Conservation (phyloP, 768 basidiomycete genomes). For the Podaxis sp. region DNA sequence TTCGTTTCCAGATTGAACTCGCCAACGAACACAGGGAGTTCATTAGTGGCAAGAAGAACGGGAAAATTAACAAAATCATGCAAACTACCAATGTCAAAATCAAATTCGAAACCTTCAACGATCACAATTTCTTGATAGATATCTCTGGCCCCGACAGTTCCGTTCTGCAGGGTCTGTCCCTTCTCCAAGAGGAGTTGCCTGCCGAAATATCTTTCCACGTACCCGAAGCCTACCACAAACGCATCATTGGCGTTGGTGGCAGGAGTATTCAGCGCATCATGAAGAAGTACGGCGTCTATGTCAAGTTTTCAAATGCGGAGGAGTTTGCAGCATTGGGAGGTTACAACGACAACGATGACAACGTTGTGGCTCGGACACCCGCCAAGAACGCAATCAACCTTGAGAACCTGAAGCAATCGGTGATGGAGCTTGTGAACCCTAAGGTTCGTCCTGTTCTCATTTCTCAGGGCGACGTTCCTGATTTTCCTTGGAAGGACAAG, state of each 20-base stretch:
- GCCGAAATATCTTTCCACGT: conserved; percentile 99
- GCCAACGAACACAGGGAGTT: conserved; percentile 98
- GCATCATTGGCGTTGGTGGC: conserved; percentile 97
- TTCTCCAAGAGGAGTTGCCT: conserved; percentile 96
- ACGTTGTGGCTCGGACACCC: conserved; percentile 96
- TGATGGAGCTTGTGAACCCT: conserved; percentile 97
- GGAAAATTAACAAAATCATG: conserved; percentile 99
- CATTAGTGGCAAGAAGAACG: conserved; percentile 99
- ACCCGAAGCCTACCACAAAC: conserved; percentile 96
- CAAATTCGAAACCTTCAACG: conserved; percentile 98
- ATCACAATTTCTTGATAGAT: conserved; percentile 93
- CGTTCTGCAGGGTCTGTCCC: conserved; percentile 81
- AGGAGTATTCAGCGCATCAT: conserved; percentile 99
- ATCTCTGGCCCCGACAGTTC: conserved; percentile 83
- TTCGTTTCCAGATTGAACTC: conserved; percentile 96
- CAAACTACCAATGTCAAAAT: conserved; percentile 96
- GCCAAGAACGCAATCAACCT: conserved; percentile 96
- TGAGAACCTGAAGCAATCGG: conserved; percentile 91
- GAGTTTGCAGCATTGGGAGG: conserved; percentile 95
- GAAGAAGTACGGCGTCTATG: conserved; percentile 99
- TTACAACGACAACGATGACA: conserved; percentile 97
- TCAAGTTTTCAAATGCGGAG: conserved; percentile 98
- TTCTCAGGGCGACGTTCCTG: conserved; percentile 7
- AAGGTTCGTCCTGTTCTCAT: conserved; percentile 56
- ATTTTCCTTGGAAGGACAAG: conserved; percentile 66